Base-by-base conservation (phyloP, 139 green algal genomes). In the Chlorella sp. region DNA sequence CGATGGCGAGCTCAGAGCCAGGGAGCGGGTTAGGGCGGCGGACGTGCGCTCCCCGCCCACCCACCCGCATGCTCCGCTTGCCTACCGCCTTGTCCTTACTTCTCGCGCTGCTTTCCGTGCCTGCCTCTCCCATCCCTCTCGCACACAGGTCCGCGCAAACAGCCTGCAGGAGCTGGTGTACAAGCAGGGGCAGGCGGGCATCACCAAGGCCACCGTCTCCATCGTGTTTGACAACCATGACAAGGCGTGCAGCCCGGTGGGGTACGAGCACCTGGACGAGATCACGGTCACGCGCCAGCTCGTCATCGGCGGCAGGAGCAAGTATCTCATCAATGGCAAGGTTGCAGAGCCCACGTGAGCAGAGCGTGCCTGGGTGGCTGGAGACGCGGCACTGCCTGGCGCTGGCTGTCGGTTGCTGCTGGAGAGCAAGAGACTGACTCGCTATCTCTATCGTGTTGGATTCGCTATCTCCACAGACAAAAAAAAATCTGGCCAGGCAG, bases 131-230 rank as follows among this genome's bases (percentile, higher is more conserved):
- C 29, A 4, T 15, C 5, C 43, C 43, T 41, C 38, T 68, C 64
- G 33, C 85, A n/a, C n/a, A n/a, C n/a, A 99, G 93, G 96, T 99
- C 27, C 90, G 96, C 5, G 94, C 92, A 2, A 85, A 68, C 69
- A 97, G 78, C 85, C 77, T 99, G 76, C 94, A 98, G 84, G 96
- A 99, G 78, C 89, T 99, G 12, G 92, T 99, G 8, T 99, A 99
- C 82, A 99, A 99, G 87, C 92, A 98, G 74, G 96, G 96, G 4
- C 95, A 98, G 74, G 96, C 96, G 6, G 96, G 96, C 15, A 86
- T 99, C 19, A 98, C 92, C n/a, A 97, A 98, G 71, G 96, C 96
- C 29, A 94, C 86, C 0, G 96, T 99, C 7, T 97, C 90, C n/a
- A 97, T 99, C 45, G 93, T 93, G 0, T 99, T 98, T 79, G 93